phyloP scores from a whole-genome alignment of 1,139 yeast genomes.

The Hansenula lynferdii region DNA sequence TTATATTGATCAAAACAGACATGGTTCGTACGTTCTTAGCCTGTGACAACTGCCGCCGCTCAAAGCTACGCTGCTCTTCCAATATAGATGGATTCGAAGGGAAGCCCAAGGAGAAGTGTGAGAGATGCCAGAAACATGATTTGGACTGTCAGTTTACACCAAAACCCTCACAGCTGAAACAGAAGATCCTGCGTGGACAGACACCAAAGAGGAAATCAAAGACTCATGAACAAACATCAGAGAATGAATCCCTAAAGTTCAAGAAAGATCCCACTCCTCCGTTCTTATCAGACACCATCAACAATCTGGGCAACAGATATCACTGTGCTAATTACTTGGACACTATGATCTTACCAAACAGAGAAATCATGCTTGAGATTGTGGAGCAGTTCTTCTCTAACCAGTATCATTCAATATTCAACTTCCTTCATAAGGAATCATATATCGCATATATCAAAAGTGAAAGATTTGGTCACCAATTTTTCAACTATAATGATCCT shows the following conservation, averaged over 20 bases:
- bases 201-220: no score
- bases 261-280: neutral
- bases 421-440: conserved; percentile 8
- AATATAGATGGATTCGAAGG: conserved; percentile 2
- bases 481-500: conserved; percentile 14
- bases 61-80: conserved; percentile 8
- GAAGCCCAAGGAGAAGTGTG: conserved; percentile 6
- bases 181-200: conserved; percentile 2
- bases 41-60: conserved; percentile 11
- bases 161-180: conserved; percentile 10
- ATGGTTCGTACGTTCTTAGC: conserved; percentile 9
- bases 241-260: no score
- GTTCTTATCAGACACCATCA: conserved; percentile 5
- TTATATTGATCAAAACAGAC: no score
- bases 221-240: no score
- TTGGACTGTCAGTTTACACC: conserved; percentile 11
- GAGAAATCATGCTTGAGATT: conserved; percentile 2
- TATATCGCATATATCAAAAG: conserved; percentile 8
- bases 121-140: conserved; percentile 7
- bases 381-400: conserved; percentile 7
- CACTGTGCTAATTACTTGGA: conserved; percentile 7
- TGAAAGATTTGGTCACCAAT: conserved; percentile 7
- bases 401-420: conserved; percentile 8
- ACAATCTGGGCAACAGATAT: conserved; percentile 7
- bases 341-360: conserved; percentile 9